Base-by-base conservation (phyloP, 345 rosid species). In the Salix koriyanagi region DNA sequence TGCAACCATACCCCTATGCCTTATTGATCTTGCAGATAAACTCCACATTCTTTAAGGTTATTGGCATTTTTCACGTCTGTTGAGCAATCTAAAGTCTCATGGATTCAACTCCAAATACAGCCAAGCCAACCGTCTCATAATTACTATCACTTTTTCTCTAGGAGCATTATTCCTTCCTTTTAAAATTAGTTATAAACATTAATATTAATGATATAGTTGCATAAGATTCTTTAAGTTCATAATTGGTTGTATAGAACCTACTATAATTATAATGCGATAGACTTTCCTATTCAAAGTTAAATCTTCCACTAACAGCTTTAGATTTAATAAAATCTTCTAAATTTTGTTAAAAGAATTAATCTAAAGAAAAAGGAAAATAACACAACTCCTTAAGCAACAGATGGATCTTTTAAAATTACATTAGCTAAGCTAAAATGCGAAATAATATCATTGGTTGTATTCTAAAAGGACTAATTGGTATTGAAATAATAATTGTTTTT, bases 1-100 rank as follows among this genome's bases (percentile, higher is more conserved):
- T 84, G 83, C 90, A 84, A 16, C 21, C 34, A 14, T 61, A 79
- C 65, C 77, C 90, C 75, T 73, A 3, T 7, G 2, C 48, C 66
- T 36, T 39, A 10, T 3, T 34, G 28, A 72, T 58, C 34, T 66
- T 67, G 42, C 70, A 66, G 44, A 48, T 8, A 5, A 36, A 36
- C 37, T 36, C 37, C 37, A 36, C 37, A 36, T 36, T 36, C 8
- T 28, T 16, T 62, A 12, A 26, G 15, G 16, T 13, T 64, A 26
- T 64, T 64, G 3, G 19, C 67, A 64, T 26, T 64, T 28, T 9
- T 36, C 37, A 36, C 37, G 37, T 5, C 37, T 36, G 37, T 5
- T 19, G 25, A 8, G 60, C 25, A 54, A 54, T 54, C 67, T 12
- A 14, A 64, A 4, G 28, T 28, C 67, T 36, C 16, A 54, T 54